These are phyloP conservation scores for Penicillium sp. DNA, from an alignment of 2,329 filamentous ascomycete genomes.

Conservation along the genomic window DNA sequence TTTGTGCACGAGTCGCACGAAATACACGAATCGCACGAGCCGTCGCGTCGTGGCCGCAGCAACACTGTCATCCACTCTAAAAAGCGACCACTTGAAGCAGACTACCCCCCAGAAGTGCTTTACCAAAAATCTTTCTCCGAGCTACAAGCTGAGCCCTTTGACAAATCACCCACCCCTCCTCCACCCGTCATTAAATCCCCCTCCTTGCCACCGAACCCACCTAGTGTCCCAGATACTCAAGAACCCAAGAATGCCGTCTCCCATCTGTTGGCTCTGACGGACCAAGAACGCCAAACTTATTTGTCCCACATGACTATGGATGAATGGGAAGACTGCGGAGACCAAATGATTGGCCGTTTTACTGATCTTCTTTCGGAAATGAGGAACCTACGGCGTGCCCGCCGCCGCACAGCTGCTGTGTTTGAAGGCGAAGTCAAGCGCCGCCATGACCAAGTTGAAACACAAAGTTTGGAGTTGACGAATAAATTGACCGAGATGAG, in stretches of 20 bases:
- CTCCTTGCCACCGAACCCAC: constrained; percentile 20
- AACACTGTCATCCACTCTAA: constrained; percentile 28
- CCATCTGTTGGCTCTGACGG: constrained; percentile 38
- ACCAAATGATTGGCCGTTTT: constrained; percentile 60
- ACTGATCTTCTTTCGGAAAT: constrained; percentile 51
- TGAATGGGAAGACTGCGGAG: constrained; percentile 63
- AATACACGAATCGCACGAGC: neutral
- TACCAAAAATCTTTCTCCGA: constrained; percentile 49
- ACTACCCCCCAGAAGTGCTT: constrained; percentile 51
- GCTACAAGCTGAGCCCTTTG: constrained; percentile 53
- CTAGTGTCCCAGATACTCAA: constrained; percentile 16
- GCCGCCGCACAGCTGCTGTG: constrained; percentile 52
- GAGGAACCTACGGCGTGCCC: constrained; percentile 53
- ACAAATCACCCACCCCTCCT: constrained; percentile 40
- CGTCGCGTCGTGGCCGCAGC: constrained; percentile 21
- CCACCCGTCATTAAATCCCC: constrained; percentile 26
- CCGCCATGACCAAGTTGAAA: constrained; percentile 53
- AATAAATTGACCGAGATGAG: constrained; percentile 56
- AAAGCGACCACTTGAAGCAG: constrained; percentile 41
- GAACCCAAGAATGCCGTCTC: constrained; percentile 39
- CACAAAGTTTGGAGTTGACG: constrained; percentile 51
- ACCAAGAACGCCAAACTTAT: constrained; percentile 49
- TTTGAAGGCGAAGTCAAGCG: constrained; percentile 58
- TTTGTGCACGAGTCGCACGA: constrained; percentile 23
- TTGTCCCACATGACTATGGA: constrained; percentile 53